phyloP scores from a whole-genome alignment of 2,329 filamentous ascomycete genomes.

The Aureobasidium sp. region DNA sequence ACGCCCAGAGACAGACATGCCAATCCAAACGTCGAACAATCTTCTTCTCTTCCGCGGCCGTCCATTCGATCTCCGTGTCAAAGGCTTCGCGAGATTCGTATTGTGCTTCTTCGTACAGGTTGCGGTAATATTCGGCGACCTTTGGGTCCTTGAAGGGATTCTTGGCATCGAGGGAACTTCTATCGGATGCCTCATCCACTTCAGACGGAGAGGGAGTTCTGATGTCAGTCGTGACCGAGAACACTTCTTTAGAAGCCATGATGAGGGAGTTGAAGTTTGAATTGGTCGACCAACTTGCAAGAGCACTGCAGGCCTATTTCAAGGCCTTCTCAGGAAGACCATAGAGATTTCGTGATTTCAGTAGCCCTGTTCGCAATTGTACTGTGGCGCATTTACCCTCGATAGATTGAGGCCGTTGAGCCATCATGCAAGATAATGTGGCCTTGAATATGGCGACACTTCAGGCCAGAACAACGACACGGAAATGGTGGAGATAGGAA shows the following conservation, averaged over 20 bases:
- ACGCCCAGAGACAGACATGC: background rate
- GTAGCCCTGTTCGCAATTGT: background rate
- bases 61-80: constrained; percentile 50
- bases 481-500: background rate
- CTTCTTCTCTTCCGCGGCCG: constrained; percentile 45
- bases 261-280: background rate
- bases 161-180: background rate
- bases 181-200: background rate
- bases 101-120: constrained; percentile 40
- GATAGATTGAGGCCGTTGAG: background rate
- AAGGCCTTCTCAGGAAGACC: background rate
- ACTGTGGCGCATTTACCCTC: background rate
- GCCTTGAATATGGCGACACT: background rate
- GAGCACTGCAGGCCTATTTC: background rate
- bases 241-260: background rate
- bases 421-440: background rate
- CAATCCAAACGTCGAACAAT: constrained; percentile 39
- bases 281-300: background rate
- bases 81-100: constrained; percentile 54
- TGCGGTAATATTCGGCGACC: constrained; percentile 45
- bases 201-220: background rate
- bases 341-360: background rate
- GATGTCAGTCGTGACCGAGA: background rate
- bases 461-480: background rate
- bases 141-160: constrained; percentile 41